Evolutionary conservation across 495 filamentous ascomycete species (phyloP).

Genomic region (Podospora pseudoanserina): DNA sequence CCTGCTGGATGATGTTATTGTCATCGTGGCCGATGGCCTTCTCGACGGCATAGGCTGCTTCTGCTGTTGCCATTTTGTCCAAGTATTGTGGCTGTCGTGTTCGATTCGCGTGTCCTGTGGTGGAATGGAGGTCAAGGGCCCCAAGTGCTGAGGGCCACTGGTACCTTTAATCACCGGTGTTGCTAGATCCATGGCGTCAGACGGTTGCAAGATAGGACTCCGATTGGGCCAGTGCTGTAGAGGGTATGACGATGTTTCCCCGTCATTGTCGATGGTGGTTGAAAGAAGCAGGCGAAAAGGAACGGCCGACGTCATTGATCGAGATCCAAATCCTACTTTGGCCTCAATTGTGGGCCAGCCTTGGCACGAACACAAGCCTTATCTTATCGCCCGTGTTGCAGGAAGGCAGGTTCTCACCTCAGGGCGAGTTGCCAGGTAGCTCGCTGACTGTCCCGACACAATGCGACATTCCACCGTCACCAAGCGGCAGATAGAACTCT

Average conservation of each 20-base stretch:
- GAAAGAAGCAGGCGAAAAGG: neutral
- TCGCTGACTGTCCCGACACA: too few species aligned
- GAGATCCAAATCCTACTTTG: neutral
- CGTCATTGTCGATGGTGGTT: neutral
- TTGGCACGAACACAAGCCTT: neutral
- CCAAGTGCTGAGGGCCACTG: too few species aligned
- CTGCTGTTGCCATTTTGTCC: conserved; percentile 51
- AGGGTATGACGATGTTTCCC: neutral
- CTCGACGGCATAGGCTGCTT: conserved; percentile 62
- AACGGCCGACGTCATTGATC: neutral
- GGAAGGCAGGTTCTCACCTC: too few species aligned
- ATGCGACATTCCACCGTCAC: too few species aligned
- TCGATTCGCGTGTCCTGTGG: neutral
- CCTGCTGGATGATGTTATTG: conserved; percentile 53
- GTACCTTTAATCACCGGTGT: neutral
- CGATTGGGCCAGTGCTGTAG: neutral
- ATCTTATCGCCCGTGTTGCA: neutral
- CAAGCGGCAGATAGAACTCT: too few species aligned
- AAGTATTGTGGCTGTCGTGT: neutral
- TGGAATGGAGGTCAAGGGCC: neutral
- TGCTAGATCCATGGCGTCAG: neutral
- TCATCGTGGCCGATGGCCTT: conserved; percentile 61
- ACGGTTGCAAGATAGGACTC: neutral
- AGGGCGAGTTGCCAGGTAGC: too few species aligned
- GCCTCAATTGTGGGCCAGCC: too few species aligned